Evolutionary conservation across 805 yeast genomes (phyloP).

Genomic region (Spathaspora passalidarum): DNA sequence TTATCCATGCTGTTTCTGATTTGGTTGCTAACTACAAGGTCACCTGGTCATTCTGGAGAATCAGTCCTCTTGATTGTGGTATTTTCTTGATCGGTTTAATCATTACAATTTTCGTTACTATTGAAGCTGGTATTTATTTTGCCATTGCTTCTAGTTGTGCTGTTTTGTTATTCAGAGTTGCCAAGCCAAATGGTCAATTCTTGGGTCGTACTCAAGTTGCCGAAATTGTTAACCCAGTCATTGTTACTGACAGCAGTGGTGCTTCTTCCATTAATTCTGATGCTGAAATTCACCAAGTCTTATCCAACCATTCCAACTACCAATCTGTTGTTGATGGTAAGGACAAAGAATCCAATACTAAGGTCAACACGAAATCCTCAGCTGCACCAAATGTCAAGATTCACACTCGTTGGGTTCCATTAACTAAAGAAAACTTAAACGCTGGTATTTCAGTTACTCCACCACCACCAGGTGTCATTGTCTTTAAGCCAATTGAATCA

Average conservation of each 20-base stretch:
- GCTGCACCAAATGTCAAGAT: slow-evolving; percentile 30
- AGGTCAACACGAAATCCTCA: slow-evolving; percentile 10
- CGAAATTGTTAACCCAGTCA: slow-evolving; percentile 63
- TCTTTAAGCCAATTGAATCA: slow-evolving; percentile 78
- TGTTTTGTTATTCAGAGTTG: slow-evolving; percentile 64
- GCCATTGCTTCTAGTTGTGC: slow-evolving; percentile 84
- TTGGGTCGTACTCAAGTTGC: slow-evolving; percentile 74
- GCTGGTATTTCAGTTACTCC: slow-evolving; percentile 55
- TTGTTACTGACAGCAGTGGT: slow-evolving; percentile 23
- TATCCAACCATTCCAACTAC: slow-evolving; percentile 27
- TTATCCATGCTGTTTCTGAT: slow-evolving; percentile 91
- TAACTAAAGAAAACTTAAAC: slow-evolving; percentile 49
- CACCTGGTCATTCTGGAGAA: slow-evolving; percentile 66
- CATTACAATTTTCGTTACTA: slow-evolving; percentile 71
- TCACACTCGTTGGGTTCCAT: slow-evolving; percentile 70
- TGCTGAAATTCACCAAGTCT: slow-evolving; percentile 43
- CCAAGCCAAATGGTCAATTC: slow-evolving; percentile 79
- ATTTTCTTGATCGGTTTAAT: slow-evolving; percentile 72
- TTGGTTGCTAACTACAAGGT: slow-evolving; percentile 68
- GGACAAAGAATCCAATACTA: slow-evolving; percentile 10
- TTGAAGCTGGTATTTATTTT: slow-evolving; percentile 89
- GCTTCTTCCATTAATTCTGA: slow-evolving; percentile 11
- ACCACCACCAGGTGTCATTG: slow-evolving; percentile 90
- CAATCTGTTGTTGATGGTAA: slow-evolving; percentile 13
- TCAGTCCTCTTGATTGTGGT: slow-evolving; percentile 69